Evolutionary conservation across 495 filamentous ascomycete species (phyloP).

Genomic region (Hypoxylon fragiforme): DNA sequence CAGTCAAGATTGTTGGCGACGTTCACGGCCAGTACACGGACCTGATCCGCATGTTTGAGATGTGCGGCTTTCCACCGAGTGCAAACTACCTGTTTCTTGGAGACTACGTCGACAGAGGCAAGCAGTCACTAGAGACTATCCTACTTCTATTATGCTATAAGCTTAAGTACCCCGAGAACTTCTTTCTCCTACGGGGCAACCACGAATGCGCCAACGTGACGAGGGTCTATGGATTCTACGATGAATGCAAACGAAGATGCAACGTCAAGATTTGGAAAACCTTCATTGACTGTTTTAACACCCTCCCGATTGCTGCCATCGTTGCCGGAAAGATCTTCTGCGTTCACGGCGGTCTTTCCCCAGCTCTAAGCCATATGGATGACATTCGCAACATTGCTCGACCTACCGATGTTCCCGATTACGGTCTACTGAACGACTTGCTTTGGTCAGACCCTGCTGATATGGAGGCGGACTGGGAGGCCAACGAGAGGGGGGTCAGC

Average conservation of each 20-base stretch:
- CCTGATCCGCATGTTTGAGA: conserved; percentile 96
- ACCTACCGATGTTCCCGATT: conserved; percentile 97
- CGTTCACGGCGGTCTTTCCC: conserved; percentile 94
- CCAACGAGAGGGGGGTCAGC: conserved; percentile 95
- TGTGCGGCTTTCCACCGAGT: conserved; percentile 95
- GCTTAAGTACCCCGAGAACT: conserved; percentile 97
- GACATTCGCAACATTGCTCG: conserved; percentile 95
- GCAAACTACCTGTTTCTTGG: conserved; percentile 96
- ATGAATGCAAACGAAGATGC: conserved; percentile 96
- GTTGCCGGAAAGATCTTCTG: conserved; percentile 99
- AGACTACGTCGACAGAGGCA: conserved; percentile 97
- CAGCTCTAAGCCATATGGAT: conserved; percentile 92
- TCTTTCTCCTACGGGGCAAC: conserved; percentile 95
- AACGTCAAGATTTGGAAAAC: conserved; percentile 99
- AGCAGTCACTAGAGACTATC: conserved; percentile 97
- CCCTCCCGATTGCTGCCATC: conserved; percentile 91
- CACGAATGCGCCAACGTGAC: conserved; percentile 99
- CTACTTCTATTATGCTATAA: conserved; percentile 96
- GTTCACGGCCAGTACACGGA: conserved; percentile 99
- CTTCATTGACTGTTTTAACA: conserved; percentile 98
- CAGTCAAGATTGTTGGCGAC: conserved; percentile 98
- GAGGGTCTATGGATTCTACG: conserved; percentile 97
- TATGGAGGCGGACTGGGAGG: conserved; percentile 97
- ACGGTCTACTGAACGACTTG: conserved; percentile 92
- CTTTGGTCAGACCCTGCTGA: conserved; percentile 98